Conservation (phyloP, 2,329 filamentous ascomycete species). For the Mariannaea elegans region DNA sequence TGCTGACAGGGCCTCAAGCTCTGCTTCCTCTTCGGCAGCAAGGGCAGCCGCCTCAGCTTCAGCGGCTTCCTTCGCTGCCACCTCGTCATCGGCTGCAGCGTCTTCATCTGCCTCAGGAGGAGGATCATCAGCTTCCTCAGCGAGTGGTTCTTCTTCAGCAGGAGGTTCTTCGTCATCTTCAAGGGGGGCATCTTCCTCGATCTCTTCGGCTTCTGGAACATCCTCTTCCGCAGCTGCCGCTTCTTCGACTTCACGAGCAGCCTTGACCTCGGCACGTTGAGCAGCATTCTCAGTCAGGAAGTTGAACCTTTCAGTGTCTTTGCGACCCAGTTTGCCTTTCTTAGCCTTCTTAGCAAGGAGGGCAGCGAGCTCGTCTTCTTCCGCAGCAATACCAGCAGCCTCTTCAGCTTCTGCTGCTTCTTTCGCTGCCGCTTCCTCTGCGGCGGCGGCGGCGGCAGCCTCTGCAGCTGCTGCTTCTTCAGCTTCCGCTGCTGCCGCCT, state of each 20-base stretch:
- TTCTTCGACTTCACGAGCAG: conserved; percentile 32
- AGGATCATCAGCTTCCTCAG: conserved; percentile 31
- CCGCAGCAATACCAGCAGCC: conserved; percentile 32
- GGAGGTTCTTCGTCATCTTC: conserved; percentile 30
- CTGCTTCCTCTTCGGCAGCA: conserved; percentile 48
- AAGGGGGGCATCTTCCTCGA: conserved; percentile 4
- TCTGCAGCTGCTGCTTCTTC: conserved; percentile 29
- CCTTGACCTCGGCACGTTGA: conserved; percentile 29
- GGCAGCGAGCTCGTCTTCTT: conserved; percentile 54
- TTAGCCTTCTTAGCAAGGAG: conserved; percentile 49
- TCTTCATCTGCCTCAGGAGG: conserved; percentile 29
- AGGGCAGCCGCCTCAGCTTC: conserved; percentile 16
- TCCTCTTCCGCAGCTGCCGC: conserved; percentile 11
- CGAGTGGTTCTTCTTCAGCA: conserved; percentile 43
- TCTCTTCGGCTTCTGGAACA: conserved; percentile 8
- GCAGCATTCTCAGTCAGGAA: conserved; percentile 27
- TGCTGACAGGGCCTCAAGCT: conserved; percentile 50
- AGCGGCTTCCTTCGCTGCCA: conserved; percentile 36
- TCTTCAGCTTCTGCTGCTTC: conserved; percentile 39
- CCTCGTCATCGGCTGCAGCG: conserved; percentile 39
- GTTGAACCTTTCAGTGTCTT: conserved; percentile 35
- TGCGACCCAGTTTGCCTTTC: conserved; percentile 43
- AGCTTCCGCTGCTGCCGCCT: conserved; percentile 37
- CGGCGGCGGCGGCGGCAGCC: conserved; percentile 48
- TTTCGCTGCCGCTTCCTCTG: conserved; percentile 23